Evolutionary conservation across 148 eudicot genomes (phyloP).

Genomic region (Rhododendron ovatum): DNA sequence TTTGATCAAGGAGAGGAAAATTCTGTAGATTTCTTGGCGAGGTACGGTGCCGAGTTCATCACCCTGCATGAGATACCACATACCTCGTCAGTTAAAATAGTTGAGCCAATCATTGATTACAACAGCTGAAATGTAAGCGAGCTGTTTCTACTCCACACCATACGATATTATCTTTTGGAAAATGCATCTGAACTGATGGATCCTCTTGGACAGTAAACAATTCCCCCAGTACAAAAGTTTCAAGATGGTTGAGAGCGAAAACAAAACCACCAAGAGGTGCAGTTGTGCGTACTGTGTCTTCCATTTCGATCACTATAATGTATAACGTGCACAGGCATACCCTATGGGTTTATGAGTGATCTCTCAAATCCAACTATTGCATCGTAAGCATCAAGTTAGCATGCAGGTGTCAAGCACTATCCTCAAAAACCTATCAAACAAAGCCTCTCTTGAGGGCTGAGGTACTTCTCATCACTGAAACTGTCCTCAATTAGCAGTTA

Average conservation of each 20-base stretch:
- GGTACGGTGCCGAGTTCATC: slow-evolving; percentile 42
- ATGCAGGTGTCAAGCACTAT: background rate
- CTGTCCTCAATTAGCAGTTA: background rate
- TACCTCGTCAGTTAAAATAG: background rate
- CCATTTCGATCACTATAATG: background rate
- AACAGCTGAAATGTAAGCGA: background rate
- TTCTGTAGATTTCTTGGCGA: slow-evolving; percentile 26
- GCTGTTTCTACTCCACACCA: background rate
- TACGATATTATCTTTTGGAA: background rate
- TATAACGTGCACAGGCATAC: background rate
- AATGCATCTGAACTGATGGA: background rate
- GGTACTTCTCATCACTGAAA: background rate
- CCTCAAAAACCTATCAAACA: background rate
- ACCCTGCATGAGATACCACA: slow-evolving; percentile 19
- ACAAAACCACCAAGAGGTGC: background rate
- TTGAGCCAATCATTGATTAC: background rate
- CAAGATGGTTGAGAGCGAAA: background rate
- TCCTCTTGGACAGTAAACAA: background rate
- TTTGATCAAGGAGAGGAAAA: slow-evolving; percentile 10
- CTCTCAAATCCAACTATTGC: background rate
- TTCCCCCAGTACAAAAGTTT: background rate
- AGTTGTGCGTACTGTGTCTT: background rate
- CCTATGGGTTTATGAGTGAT: background rate
- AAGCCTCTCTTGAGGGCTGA: background rate
- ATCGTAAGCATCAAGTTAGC: background rate